These are phyloP conservation scores for Gastrodia elata DNA, from an alignment of 106 monocot genomes.

Conservation along the genomic window DNA sequence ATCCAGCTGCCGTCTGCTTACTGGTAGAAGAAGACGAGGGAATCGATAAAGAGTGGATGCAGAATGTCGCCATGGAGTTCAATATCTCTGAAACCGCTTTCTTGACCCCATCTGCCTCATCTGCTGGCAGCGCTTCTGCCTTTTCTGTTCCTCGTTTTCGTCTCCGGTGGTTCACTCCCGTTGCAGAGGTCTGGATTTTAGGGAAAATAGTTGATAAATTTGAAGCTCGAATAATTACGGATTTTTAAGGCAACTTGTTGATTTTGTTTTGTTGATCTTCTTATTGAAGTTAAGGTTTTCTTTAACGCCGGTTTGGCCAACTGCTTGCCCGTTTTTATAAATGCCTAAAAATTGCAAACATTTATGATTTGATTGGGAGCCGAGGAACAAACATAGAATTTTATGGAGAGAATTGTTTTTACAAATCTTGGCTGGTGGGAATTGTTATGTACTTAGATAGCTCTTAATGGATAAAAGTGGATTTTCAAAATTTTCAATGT, in stretches of 20 bases:
- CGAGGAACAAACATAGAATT: neutral
- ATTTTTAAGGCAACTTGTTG: neutral
- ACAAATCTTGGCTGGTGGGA: too few relatives aligned
- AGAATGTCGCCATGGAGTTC: constrained; percentile 29
- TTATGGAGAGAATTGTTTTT: too few relatives aligned
- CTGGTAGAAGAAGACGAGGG: constrained; percentile 13
- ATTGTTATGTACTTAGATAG: too few relatives aligned
- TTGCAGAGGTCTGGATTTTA: constrained; percentile 14
- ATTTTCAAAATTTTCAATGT: too few relatives aligned
- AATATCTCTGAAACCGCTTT: constrained; percentile 28
- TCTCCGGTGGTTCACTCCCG: constrained; percentile 23
- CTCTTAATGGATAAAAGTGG: too few relatives aligned
- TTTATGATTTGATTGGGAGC: neutral
- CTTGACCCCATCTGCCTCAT: constrained; percentile 8
- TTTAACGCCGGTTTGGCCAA: too few relatives aligned
- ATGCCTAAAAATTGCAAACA: neutral
- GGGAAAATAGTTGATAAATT: neutral
- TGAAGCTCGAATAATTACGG: neutral
- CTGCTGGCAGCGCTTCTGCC: neutral
- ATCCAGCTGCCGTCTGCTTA: constrained; percentile 30
- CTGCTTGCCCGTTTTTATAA: too few relatives aligned
- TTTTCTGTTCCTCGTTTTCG: constrained; percentile 6
- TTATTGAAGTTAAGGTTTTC: neutral
- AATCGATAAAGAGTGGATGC: constrained; percentile 22
- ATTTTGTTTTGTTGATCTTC: neutral